Base-by-base conservation (phyloP, 139 green algal genomes). In the Nannochloris sp. region DNA sequence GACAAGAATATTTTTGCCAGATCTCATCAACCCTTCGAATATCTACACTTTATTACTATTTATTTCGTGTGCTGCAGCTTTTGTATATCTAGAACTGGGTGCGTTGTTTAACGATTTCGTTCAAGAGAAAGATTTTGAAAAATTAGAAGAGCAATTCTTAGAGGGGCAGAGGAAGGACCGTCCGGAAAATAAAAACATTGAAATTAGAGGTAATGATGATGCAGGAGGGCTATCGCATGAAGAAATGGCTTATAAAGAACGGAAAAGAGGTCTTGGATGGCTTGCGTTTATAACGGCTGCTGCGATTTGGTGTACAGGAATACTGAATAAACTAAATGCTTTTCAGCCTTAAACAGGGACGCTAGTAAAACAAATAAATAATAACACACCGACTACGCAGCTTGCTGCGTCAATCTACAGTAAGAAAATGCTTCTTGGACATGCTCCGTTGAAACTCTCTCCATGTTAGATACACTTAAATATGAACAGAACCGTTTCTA, bases 251-350 rank as follows among this genome's bases (percentile, higher is more conserved):
- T 29, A 25, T n/a, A 27, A 59, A 4, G 74, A 83, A 67, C 54
- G 75, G 31, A 57, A 65, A 15, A 48, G 73, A 0, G 73, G 76
- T 2, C 60, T 83, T 38, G 48, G 45, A 27, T 83, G 69, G 64
- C 47, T 83, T 59, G 60, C 71, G 6, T 35, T 73, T 3, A 24
- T 44, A 9, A 83, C 76, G 15, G 60, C 66, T 0, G 23, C 53
- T 3, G 35, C 37, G 10, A 48, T 83, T 0, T 83, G 76, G 76
- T 44, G 54, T 2, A 76, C 62, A 19, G 76, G 76, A 2, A n/a
- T 69, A 12, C 30, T 77, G 13, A 68, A 69, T 29, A 67, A 56
- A 10, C 65, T 69, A 42, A 76, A 54, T 29, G 55, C 61, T 29
- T 61, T 73, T 34, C 42, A 60, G 19, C 68, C 73, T 1, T 73